A percentile compares a stretch with the other conserved stretches of the same genome.
These are phyloP conservation scores for Entophlyctis luteolus DNA, from an alignment of 192 early-diverging fungal genomes.

Conservation along the genomic window DNA sequence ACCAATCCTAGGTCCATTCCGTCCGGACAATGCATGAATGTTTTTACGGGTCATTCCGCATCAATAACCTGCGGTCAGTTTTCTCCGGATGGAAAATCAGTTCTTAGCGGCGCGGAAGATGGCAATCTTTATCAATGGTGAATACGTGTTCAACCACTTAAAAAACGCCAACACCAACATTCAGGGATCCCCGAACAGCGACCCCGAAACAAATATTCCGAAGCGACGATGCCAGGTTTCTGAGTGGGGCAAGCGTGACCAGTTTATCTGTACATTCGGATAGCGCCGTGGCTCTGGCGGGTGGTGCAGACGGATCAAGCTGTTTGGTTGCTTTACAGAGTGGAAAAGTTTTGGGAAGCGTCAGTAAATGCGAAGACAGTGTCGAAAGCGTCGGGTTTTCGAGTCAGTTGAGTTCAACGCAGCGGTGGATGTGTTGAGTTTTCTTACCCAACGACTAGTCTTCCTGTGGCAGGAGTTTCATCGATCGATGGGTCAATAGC, in stretches of 20 bases:
- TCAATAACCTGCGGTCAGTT: constrained; percentile 84
- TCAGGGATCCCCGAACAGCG: constrained; percentile 92
- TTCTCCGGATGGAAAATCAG: constrained; percentile 70
- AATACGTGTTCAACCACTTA: no score
- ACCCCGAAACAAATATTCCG: constrained; percentile 59
- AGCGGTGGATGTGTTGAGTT: not conserved
- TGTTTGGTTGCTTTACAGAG: constrained; percentile 66
- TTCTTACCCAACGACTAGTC: constrained; percentile 28
- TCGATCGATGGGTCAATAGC: constrained; percentile 84
- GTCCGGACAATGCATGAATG: constrained; percentile 84
- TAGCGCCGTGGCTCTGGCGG: constrained; percentile 73
- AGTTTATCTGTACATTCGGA: constrained; percentile 71
- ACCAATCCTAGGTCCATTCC: constrained; percentile 93
- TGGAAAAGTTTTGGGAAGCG: constrained; percentile 56
- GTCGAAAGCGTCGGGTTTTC: constrained; percentile 86
- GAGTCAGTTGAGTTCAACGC: constrained; percentile 22
- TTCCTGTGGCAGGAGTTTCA: constrained; percentile 76
- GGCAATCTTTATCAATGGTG: not conserved
- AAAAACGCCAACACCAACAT: no score
- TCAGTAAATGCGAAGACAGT: constrained; percentile 80
- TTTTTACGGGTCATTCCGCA: constrained; percentile 84
- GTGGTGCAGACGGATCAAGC: constrained; percentile 73
- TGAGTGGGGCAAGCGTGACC: constrained; percentile 69
- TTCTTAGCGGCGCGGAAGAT: constrained; percentile 10
- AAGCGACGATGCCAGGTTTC: constrained; percentile 78